Conservation (phyloP, 495 filamentous ascomycete species). For the Annulohypoxylon moriforme region DNA sequence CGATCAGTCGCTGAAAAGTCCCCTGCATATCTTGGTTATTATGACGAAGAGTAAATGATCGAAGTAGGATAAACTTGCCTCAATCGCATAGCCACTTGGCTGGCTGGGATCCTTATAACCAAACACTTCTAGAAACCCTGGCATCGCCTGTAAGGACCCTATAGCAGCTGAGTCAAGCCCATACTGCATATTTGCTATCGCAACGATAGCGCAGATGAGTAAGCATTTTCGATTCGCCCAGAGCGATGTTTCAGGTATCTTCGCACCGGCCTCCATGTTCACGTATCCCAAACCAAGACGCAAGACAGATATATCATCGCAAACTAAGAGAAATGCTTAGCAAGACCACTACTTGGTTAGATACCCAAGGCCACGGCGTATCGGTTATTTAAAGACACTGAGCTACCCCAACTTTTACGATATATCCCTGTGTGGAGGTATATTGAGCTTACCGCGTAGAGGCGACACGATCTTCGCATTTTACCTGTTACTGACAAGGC, state of each 20-base stretch:
- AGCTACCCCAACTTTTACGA: constrained; percentile 38
- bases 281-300: not conserved
- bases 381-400: constrained; percentile 6
- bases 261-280: constrained; percentile 24
- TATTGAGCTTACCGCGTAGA: constrained; percentile 16
- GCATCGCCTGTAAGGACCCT: constrained; percentile 57
- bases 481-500: constrained; percentile 35
- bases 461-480: constrained; percentile 30
- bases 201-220: constrained; percentile 53
- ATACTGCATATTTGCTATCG: constrained; percentile 59
- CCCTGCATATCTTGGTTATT: constrained; percentile 36
- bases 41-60: constrained; percentile 2
- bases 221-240: constrained; percentile 56
- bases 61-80: constrained; percentile 32
- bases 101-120: constrained; percentile 55
- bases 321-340: not conserved
- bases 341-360: not conserved
- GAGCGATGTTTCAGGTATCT: constrained; percentile 53
- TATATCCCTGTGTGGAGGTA: constrained; percentile 21
- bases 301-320: not conserved
- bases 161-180: constrained; percentile 57
- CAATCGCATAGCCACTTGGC: constrained; percentile 47
- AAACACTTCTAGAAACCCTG: constrained; percentile 59
- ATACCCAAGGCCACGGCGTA: not conserved
- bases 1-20: constrained; percentile 55